Base-by-base conservation (phyloP, 192 early-diverging fungal species). In the Endogone sp. region DNA sequence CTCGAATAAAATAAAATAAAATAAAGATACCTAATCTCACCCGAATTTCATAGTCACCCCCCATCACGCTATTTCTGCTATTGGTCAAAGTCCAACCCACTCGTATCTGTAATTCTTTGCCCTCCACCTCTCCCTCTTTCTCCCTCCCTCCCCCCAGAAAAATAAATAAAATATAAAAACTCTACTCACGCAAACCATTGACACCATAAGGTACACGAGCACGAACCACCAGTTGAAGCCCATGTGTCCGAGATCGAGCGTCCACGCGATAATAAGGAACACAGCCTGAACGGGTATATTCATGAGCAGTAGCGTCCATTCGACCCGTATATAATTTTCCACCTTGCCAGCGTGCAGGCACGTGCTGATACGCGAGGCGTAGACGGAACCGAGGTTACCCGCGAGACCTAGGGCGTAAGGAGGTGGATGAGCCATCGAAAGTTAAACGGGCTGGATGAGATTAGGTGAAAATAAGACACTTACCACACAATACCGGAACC, bases 351-450 rank as follows among this genome's bases (percentile, higher is more conserved):
- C 71, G 60, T 93, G 92, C 27, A 93, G 74, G 22, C 86, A 82
- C 6, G 92, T 92, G 6, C 89, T 91, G 29, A 93, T 86, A 9
- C 92, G 81, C 29, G 89, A 90, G 0, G 89, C 89, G 63, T 89
- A 92, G 20, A 93, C 89, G 4, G 92, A 90, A 25, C 86, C 90
- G n/a, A 94, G 79, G 65, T 94, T 94, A 28, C 92, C 92, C 25
- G 85, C 81, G 13, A 93, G 29, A 20, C 79, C 77, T 75, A 30
- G 28, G n/a, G n/a, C n/a, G n/a, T 20, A 59, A 23, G 16, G n/a
- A n/a, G n/a, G n/a, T n/a, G n/a, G 37, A 44, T 44, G 37, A 13
- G 37, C 4, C 37, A 44, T 8, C 13, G 37, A 44, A 44, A 44
- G 13, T 44, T 13, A 44, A 13, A 13, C 37, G 13, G 4, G 4